Evolutionary conservation across 257 asterid species (phyloP), one percentile per base, ranked within the genome.

Genomic region (Fraxinus anomala): DNA sequence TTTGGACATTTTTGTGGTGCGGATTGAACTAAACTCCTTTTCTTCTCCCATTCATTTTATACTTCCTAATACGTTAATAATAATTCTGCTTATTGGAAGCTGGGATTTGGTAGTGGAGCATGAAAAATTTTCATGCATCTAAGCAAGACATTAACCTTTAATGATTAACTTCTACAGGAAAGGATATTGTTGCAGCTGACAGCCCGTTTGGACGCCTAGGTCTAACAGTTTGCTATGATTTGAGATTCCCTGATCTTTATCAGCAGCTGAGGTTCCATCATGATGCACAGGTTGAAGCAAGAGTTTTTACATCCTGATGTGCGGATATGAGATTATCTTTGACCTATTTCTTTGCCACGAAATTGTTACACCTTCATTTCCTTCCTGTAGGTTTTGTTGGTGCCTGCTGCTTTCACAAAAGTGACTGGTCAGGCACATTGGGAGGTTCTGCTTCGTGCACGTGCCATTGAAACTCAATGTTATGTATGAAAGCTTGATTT

Each of bases 381-480:
- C 47, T 42, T 31, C 47, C 63, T 79, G 51, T 85, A 89, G 94
- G 96, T 95, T 51, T 77, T 92, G 80, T 69, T 95, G 89, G 94
- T 91, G 49, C 99, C 99, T 76, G 81, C 98, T 42, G 99, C 99
- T 83, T 95, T 95, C 82, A 92, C 99, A 4, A 83, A 63, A 44
- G 94, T 89, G 73, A 92, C 99, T 6, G 99, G 99, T 78, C 86
- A 80, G 80, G 98, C 99, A 30, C 99, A 95, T 77, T 92, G 98
- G 99, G 99, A 92, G 87, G 77, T 91, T 73, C 91, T 95, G 85
- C 97, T 95, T 28, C 97, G 97, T 23, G 98, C 97, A 21, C 94
- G 98, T 77, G 99, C 99, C 44, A 89, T 95, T 61, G 98, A 95
- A 87, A 95, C 97, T 44, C 99, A 92, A 82, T 92, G 99, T 76